Evolutionary conservation across 2,329 filamentous ascomycete species (phyloP).

Genomic region (Coleophoma cylindrospora): DNA sequence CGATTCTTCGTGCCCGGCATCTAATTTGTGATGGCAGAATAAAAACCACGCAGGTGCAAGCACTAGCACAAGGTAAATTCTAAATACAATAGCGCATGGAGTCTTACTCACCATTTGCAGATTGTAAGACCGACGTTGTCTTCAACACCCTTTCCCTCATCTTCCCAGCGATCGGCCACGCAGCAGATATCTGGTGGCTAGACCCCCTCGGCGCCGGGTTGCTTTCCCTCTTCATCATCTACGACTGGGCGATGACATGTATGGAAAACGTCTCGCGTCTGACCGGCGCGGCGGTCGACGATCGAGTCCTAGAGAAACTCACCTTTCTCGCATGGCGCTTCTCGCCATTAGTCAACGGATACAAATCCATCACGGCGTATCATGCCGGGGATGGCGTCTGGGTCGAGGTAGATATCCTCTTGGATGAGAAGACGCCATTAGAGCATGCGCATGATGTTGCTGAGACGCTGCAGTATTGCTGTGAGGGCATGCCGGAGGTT

Average conservation of each 20-base stretch:
- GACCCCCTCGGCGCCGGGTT: constrained; percentile 53
- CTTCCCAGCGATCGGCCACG: constrained; percentile 53
- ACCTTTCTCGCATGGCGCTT: constrained; percentile 52
- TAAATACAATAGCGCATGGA: background rate
- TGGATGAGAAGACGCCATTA: constrained; percentile 44
- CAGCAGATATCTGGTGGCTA: constrained; percentile 57
- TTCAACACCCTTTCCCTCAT: constrained; percentile 57
- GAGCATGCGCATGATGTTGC: constrained; percentile 49
- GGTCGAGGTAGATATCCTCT: constrained; percentile 53
- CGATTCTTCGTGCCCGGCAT: background rate
- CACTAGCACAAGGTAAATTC: constrained; percentile 41
- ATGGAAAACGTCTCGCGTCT: constrained; percentile 52
- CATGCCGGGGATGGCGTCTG: constrained; percentile 56
- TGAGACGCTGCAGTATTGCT: constrained; percentile 56
- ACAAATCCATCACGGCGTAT: constrained; percentile 47
- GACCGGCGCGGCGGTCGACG: constrained; percentile 46
- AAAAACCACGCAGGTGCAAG: constrained; percentile 57
- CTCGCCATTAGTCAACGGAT: constrained; percentile 40
- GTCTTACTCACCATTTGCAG: constrained; percentile 15
- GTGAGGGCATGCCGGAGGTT: constrained; percentile 36
- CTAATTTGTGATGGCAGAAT: constrained; percentile 24
- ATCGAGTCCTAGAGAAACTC: constrained; percentile 44
- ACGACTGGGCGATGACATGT: constrained; percentile 58
- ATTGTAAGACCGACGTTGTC: constrained; percentile 57
- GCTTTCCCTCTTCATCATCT: constrained; percentile 61